Percentiles rank a stretch among this genome's conserved stretches.
Evolutionary conservation across 306 rosid species (phyloP).

Genomic region (Cicer arietinum): DNA sequence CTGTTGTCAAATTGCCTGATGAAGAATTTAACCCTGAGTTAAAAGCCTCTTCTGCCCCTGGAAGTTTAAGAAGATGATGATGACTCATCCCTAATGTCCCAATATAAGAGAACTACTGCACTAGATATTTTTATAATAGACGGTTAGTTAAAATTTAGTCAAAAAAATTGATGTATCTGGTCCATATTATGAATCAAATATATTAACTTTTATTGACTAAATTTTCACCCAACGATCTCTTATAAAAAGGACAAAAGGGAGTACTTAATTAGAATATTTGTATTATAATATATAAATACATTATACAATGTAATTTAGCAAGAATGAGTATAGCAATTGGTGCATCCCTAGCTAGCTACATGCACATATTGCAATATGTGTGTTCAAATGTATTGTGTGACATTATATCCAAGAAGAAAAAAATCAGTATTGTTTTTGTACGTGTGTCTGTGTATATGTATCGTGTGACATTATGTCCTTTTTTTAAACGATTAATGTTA

Average conservation of each 20-base stretch:
- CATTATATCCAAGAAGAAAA: not conserved
- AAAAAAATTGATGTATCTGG: too few species aligned
- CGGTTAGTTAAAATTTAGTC: too few species aligned
- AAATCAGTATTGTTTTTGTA: not conserved
- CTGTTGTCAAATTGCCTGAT: slow-evolving; percentile 69
- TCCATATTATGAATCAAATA: too few species aligned
- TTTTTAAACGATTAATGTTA: too few species aligned
- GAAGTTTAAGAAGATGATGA: slow-evolving; percentile 67
- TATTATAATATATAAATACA: not conserved
- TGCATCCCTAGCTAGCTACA: not conserved
- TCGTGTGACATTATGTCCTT: too few species aligned
- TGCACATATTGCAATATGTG: not conserved
- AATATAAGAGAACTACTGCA: too few species aligned
- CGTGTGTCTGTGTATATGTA: too few species aligned
- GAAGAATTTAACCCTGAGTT: slow-evolving; percentile 50
- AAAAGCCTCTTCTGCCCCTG: slow-evolving; percentile 50
- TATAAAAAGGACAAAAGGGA: too few species aligned
- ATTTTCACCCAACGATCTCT: too few species aligned
- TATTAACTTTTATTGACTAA: too few species aligned
- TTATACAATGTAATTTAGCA: not conserved
- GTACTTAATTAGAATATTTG: not conserved
- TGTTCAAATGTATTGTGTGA: not conserved
- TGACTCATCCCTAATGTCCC: too few species aligned
- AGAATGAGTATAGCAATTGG: not conserved
- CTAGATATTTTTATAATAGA: too few species aligned